These are phyloP conservation scores for Saitozyma sp. DNA, from an alignment of 768 basidiomycete genomes.

Conservation along the genomic window DNA sequence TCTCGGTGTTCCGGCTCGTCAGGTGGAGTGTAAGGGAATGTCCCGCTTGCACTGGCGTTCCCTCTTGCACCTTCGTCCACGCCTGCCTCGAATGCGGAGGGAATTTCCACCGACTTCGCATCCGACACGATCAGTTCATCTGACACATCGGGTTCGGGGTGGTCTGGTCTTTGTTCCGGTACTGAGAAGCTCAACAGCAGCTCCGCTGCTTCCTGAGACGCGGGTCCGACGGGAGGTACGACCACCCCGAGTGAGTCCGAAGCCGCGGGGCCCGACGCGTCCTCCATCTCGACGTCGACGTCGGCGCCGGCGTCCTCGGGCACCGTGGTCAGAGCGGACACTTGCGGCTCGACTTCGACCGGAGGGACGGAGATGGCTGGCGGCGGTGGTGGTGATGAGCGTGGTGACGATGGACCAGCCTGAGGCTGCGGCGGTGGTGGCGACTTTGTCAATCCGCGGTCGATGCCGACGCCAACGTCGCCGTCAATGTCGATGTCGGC, in stretches of 20 bases:
- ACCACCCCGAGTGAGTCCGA: constrained; percentile 4
- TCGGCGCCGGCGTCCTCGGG: too few species aligned
- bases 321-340: too few species aligned
- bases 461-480: background rate
- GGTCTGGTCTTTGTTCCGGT: constrained; percentile 1
- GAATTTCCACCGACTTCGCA: too few species aligned
- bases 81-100: too few species aligned
- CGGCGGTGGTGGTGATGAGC: background rate
- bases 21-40: constrained; percentile 34
- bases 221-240: constrained; percentile 7
- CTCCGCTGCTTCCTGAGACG: constrained; percentile 30
- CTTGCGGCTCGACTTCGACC: too few species aligned
- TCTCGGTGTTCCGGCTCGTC: constrained; percentile 11
- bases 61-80: too few species aligned
- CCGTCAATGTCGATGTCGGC: background rate
- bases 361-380: background rate
- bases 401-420: background rate
- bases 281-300: constrained; percentile 25
- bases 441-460: too few species aligned
- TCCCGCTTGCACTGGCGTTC: background rate
- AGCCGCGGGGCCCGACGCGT: constrained; percentile 3
- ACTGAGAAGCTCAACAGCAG: constrained; percentile 30
- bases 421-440: background rate
- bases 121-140: too few species aligned
- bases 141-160: background rate